phyloP scores from a whole-genome alignment of 768 basidiomycete genomes.

The Leccinellum albellum region DNA sequence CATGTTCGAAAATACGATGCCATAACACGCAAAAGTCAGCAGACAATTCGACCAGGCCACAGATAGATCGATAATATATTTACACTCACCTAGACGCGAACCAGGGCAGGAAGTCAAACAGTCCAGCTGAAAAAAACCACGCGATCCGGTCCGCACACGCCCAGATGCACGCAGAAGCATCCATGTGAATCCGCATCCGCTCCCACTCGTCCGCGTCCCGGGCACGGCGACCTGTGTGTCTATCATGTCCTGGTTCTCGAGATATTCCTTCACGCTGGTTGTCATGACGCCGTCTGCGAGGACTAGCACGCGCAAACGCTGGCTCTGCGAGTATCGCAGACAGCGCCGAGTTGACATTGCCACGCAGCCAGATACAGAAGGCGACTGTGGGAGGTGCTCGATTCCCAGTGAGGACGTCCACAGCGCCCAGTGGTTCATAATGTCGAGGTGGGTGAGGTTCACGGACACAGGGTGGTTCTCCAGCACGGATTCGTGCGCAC shows the following conservation, averaged over 20 bases:
- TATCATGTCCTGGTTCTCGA: constrained; percentile 7
- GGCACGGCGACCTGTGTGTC: constrained; percentile 16
- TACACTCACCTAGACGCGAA: not conserved
- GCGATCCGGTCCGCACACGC: not conserved
- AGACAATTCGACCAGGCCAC: not conserved
- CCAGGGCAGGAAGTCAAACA: constrained; percentile 9
- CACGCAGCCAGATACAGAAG: constrained; percentile 16
- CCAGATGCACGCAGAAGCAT: not conserved
- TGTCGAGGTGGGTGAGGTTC: constrained; percentile 17
- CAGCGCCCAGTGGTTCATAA: constrained; percentile 19
- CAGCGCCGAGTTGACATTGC: constrained; percentile 5
- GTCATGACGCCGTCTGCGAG: constrained; percentile 8
- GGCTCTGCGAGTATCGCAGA: constrained; percentile 2
- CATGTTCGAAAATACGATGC: not conserved
- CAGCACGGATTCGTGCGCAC: not conserved
- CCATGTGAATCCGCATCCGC: not conserved
- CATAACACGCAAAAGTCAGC: not conserved
- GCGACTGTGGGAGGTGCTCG: constrained; percentile 11
- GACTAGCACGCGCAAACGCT: constrained; percentile 6
- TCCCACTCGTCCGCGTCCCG: constrained; percentile 2
- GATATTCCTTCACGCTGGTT: not conserved
- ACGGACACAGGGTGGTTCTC: constrained; percentile 11
- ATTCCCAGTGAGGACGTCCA: constrained; percentile 18
- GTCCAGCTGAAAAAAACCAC: constrained; percentile 8
- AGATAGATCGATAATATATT: not conserved